Evolutionary conservation across 2,329 filamentous ascomycete genomes (phyloP).

Genomic region (Fusarium buharicum): DNA sequence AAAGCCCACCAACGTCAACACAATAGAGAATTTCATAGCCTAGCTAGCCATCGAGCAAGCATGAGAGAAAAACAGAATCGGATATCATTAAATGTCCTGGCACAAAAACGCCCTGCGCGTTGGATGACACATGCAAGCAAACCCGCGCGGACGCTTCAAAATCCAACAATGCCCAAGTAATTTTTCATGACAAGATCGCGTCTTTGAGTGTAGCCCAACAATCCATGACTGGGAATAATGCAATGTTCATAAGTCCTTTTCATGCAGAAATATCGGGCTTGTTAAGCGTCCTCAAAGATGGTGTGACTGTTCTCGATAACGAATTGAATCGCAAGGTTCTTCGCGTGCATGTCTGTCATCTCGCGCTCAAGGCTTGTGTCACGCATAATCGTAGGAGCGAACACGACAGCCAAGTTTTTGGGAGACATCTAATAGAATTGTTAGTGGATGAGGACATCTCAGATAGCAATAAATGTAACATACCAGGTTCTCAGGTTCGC

Average conservation of each 20-base stretch:
- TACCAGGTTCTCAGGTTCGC: constrained; percentile 86
- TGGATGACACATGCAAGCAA: constrained; percentile 36
- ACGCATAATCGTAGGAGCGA: constrained; percentile 97
- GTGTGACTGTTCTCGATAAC: constrained; percentile 88
- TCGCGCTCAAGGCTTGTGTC: constrained; percentile 89
- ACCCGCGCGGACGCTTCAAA: constrained; percentile 28
- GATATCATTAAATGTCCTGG: constrained; percentile 50
- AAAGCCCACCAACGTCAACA: constrained; percentile 10
- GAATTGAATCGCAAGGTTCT: constrained; percentile 92
- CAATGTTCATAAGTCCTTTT: constrained; percentile 14
- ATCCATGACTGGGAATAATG: constrained; percentile 19
- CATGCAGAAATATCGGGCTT: constrained; percentile 18
- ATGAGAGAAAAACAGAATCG: constrained; percentile 40
- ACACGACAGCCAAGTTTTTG: constrained; percentile 95
- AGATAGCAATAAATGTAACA: constrained; percentile 45
- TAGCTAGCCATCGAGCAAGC: background rate
- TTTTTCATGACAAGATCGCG: constrained; percentile 35
- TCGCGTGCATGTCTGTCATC: constrained; percentile 94
- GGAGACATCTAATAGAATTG: constrained; percentile 79
- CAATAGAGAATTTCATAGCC: constrained; percentile 17
- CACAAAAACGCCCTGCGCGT: constrained; percentile 44
- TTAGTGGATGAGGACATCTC: constrained; percentile 23
- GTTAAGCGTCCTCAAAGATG: constrained; percentile 71
- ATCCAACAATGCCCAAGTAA: constrained; percentile 41
- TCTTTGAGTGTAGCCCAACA: constrained; percentile 24